A percentile compares a stretch with the other conserved stretches of the same genome.
These are phyloP conservation scores for Sarocladiaceae sp. DNA, from an alignment of 2,329 filamentous ascomycete genomes.

Conservation along the genomic window DNA sequence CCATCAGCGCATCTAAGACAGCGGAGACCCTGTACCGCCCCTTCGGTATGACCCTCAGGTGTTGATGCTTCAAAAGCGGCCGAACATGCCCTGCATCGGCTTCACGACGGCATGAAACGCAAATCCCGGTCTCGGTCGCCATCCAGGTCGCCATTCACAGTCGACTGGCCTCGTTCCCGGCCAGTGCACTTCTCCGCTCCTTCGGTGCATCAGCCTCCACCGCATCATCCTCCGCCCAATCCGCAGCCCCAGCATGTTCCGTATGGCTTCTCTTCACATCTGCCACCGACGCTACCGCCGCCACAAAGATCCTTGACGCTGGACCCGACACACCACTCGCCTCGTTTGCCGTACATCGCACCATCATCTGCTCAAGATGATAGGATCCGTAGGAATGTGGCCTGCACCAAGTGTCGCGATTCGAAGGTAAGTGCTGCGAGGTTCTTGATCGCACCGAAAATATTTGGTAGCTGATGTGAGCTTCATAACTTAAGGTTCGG, in stretches of 20 bases:
- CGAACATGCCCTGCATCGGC: neutral
- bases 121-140: neutral
- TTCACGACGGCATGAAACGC: neutral
- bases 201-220: neutral
- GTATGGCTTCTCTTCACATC: neutral
- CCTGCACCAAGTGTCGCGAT: conserved; percentile 34
- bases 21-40: neutral
- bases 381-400: conserved; percentile 31
- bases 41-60: neutral
- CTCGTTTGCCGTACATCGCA: conserved; percentile 12
- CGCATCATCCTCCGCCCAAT: too few relatives aligned
- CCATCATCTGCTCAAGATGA: conserved; percentile 16
- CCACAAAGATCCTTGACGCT: too few relatives aligned
- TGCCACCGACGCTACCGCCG: conserved; percentile 17
- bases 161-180: neutral
- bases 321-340: neutral
- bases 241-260: too few relatives aligned
- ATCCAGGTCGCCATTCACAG: neutral
- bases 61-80: neutral
- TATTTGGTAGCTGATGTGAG: too few relatives aligned
- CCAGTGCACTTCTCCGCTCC: neutral
- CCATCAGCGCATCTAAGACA: neutral
- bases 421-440: conserved; percentile 35
- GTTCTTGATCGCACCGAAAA: too few relatives aligned
- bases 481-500: conserved; percentile 37